phyloP scores from a whole-genome alignment of 352 stramenopile species.

The Peronospora belbahrii region DNA sequence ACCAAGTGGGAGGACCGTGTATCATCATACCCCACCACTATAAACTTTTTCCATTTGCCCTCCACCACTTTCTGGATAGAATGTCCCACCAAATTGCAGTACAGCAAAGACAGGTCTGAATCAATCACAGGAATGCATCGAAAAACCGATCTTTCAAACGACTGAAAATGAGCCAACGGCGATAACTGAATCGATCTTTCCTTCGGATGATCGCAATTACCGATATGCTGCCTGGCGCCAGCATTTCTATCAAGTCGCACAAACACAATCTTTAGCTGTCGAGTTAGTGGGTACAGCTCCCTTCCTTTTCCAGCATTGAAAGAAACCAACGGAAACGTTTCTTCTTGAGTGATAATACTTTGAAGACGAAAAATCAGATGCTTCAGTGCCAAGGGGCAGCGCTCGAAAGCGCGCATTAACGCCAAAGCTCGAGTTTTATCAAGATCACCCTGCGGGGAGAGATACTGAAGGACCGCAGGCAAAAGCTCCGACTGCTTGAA shows the following conservation, averaged over 20 bases:
- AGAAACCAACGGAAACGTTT: slow-evolving; percentile 51
- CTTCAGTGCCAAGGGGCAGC: slow-evolving; percentile 41
- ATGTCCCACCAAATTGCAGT: slow-evolving; percentile 63
- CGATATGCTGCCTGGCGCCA: slow-evolving; percentile 1
- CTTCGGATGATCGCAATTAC: slow-evolving; percentile 4
- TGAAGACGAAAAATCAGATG: slow-evolving; percentile 57
- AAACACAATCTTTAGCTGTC: slow-evolving; percentile 56
- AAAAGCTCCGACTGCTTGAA: slow-evolving; percentile 79
- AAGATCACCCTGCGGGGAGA: slow-evolving; percentile 29
- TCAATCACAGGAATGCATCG: slow-evolving; percentile 53
- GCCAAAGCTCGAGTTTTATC: slow-evolving; percentile 27
- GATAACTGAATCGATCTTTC: slow-evolving; percentile 58
- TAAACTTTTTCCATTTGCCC: slow-evolving; percentile 73
- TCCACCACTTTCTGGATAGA: slow-evolving; percentile 68
- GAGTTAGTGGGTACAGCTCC: slow-evolving; percentile 69
- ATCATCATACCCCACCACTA: slow-evolving; percentile 60
- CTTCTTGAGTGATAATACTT: slow-evolving; percentile 69
- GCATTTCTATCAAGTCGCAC: slow-evolving; percentile 21
- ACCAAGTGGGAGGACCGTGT: slow-evolving; percentile 49
- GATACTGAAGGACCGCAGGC: slow-evolving; percentile 47
- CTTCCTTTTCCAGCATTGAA: slow-evolving; percentile 59
- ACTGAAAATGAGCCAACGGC: slow-evolving; percentile 77
- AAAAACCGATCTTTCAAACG: slow-evolving; percentile 75
- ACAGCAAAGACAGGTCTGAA: slow-evolving; percentile 41
- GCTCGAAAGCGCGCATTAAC: slow-evolving; percentile 40